Evolutionary conservation across 1,284 basidiomycete genomes (phyloP).

Genomic region (Tilletia setariae): DNA sequence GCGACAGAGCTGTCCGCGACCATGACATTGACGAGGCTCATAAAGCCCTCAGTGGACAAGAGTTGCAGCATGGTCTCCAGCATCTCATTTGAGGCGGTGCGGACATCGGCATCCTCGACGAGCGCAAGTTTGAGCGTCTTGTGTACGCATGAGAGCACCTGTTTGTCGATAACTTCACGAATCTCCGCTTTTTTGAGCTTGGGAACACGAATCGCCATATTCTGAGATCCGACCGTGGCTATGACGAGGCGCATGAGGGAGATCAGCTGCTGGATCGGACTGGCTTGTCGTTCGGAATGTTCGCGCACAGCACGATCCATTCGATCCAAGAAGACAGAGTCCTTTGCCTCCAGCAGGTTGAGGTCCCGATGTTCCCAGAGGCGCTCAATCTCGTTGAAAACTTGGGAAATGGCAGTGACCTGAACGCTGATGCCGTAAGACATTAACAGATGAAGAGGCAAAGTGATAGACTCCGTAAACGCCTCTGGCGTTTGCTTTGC

Average conservation of each 20-base stretch:
- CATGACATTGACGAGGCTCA: not conserved
- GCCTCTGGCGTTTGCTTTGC: constrained; percentile 64
- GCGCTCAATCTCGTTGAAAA: constrained; percentile 37
- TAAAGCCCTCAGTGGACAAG: not conserved
- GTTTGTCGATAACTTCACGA: not conserved
- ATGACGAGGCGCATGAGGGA: constrained; percentile 5
- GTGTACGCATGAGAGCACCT: not conserved
- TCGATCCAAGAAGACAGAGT: constrained; percentile 11
- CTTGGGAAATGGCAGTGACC: constrained; percentile 19
- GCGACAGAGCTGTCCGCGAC: not conserved
- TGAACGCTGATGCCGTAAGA: constrained; percentile 62
- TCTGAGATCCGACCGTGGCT: not conserved
- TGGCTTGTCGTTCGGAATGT: constrained; percentile 3
- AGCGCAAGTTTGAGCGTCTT: constrained; percentile 12
- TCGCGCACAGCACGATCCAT: constrained; percentile 11
- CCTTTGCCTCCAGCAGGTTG: not conserved
- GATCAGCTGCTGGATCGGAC: not conserved
- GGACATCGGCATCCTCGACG: constrained; percentile 4
- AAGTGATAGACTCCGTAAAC: constrained; percentile 59
- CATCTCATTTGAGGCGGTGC: not conserved
- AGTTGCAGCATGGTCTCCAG: not conserved
- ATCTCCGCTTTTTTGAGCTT: not conserved
- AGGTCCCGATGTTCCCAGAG: constrained; percentile 33
- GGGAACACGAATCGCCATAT: not conserved
- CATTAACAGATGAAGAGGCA: constrained; percentile 66